These are phyloP conservation scores for Cystobasidium slooffiae DNA, from an alignment of 1,284 basidiomycete genomes.

Conservation along the genomic window DNA sequence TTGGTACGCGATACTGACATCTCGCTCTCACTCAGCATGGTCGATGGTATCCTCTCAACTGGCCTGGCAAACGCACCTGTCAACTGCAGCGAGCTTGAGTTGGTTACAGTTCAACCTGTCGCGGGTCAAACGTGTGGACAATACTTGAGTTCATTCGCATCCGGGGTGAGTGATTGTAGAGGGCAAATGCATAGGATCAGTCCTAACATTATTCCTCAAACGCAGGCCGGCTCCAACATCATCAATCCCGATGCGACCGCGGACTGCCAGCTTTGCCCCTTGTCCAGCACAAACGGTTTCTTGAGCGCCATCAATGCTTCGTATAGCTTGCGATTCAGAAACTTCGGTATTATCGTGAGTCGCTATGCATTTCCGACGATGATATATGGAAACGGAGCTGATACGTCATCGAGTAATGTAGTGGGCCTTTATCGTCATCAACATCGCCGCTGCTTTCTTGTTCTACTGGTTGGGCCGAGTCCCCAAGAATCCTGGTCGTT, in stretches of 20 bases:
- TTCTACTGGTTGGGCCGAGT: constrained; percentile 46
- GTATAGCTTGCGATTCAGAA: constrained; percentile 60
- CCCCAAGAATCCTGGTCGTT: constrained; percentile 40
- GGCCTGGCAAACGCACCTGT: constrained; percentile 24
- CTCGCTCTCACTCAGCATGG: constrained; percentile 9
- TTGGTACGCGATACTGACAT: background rate
- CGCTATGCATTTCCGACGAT: constrained; percentile 46
- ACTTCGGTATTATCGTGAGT: constrained; percentile 47
- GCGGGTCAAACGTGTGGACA: constrained; percentile 29
- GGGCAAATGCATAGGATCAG: too few species aligned
- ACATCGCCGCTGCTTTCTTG: constrained; percentile 54
- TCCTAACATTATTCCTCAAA: background rate
- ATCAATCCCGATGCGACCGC: constrained; percentile 52
- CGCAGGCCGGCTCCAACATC: constrained; percentile 56
- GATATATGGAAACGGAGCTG: background rate
- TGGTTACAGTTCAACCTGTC: constrained; percentile 25
- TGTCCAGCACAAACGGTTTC: constrained; percentile 65
- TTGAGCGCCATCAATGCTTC: constrained; percentile 65
- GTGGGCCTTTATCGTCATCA: constrained; percentile 68
- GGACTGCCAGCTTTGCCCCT: constrained; percentile 53
- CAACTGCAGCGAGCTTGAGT: constrained; percentile 26
- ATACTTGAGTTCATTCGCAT: constrained; percentile 27
- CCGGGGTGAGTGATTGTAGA: constrained; percentile 10
- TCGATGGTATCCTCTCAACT: constrained; percentile 22
- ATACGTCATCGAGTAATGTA: constrained; percentile 58